These are phyloP conservation scores for Aphanomyces astaci DNA, from an alignment of 352 stramenopile species.

Conservation along the genomic window DNA sequence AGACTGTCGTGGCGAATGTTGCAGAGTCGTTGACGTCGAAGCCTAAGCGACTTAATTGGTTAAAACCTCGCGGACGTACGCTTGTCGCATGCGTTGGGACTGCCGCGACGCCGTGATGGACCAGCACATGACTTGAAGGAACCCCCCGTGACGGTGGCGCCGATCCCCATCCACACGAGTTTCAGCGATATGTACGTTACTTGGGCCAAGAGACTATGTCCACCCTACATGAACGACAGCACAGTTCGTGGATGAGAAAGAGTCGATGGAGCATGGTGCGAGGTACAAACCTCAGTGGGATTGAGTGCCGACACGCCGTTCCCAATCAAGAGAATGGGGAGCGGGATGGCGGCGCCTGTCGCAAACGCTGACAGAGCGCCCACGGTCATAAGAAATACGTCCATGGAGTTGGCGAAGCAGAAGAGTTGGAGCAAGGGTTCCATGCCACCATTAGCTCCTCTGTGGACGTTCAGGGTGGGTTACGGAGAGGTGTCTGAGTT, in stretches of 20 bases:
- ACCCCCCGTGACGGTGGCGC: constrained; percentile 41
- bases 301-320: constrained; percentile 18
- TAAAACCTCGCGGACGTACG: constrained; percentile 22
- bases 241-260: too few relatives aligned
- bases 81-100: constrained; percentile 13
- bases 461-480: too few relatives aligned
- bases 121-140: constrained; percentile 51
- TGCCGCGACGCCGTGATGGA: constrained; percentile 23
- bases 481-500: too few relatives aligned
- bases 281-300: constrained; percentile 4
- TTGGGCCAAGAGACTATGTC: not conserved
- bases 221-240: too few relatives aligned
- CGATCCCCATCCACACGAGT: constrained; percentile 46
- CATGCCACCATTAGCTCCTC: too few relatives aligned
- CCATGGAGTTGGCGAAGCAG: constrained; percentile 17
- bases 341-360: constrained; percentile 11
- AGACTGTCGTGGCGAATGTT: constrained; percentile 38
- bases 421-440: constrained; percentile 21
- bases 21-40: constrained; percentile 16
- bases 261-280: not conserved
- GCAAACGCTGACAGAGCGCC: constrained; percentile 10
- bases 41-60: constrained; percentile 26
- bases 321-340: constrained; percentile 20
- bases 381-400: constrained; percentile 15
- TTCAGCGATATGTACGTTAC: constrained; percentile 36